Base-by-base conservation (phyloP, 1,284 basidiomycete genomes). In the Leccinum pachyderme region DNA sequence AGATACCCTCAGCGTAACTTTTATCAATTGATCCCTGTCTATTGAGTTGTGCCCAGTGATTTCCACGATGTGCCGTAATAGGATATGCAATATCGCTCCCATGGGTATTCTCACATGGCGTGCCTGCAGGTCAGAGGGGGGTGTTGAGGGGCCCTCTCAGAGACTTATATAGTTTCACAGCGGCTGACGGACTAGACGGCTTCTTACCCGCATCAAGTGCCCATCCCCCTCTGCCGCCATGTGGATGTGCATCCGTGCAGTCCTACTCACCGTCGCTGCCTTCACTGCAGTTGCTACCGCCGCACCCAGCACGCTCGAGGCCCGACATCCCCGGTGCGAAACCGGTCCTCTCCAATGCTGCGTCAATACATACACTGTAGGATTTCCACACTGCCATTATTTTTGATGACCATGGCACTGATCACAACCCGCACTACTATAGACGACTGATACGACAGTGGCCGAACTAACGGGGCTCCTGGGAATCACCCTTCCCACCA, bases 341-440 rank as follows among this genome's bases (percentile, higher is more conserved):
- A 53, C 54, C 0, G 61, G 63, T 2, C 2, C 32, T 2, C 9
- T 51, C 0, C 39, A 58, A 13, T 62, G 61, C 22, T 62, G 61
- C 46, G 7, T 5, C 31, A 46, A 2, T 1, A 46, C 52, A 24
- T 53, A 35, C 7, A 0, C 9, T 8, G 63, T 63, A 7, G 31
- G 49, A 29, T 47, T 18, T 37, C 1, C 2, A 4, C 7, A 0
- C 4, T 28, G n/a, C n/a, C n/a, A n/a, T 25, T 7, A 8, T 13
- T 27, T 25, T 22, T 4, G 1, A n/a, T 24, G 2, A 1, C 24
- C 2, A 18, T n/a, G 18, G 18, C 1, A 7, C 44, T 65, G 7
- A 63, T 6, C 11, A 43, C 18, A 11, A 3, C 1, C 12, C 4
- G 8, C 18, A 5, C 18, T 31, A 7, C 12, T 31, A 7, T 8